Evolutionary conservation across 495 filamentous ascomycete genomes (phyloP), one percentile per base, ranked within the genome.

Genomic region (Terfezia claveryi): DNA sequence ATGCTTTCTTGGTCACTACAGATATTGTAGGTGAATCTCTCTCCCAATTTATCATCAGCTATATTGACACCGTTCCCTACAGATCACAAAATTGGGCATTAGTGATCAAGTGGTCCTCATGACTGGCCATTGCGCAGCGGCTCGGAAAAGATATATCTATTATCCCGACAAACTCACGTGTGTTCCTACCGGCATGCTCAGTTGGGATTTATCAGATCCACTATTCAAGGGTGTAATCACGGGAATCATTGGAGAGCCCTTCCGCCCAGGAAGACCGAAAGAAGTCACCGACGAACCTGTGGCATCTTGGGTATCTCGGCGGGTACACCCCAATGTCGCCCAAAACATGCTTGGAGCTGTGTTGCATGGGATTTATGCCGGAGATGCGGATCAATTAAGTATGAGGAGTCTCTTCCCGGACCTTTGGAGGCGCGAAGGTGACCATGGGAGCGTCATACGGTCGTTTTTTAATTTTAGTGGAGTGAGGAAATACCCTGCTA

Each of bases 291-390:
- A 95, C 62, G 79, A 87, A 60, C 86, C 84, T 10, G 67, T 94
- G 27, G 81, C 77, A 6, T 70, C 75, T 0, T 94, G 84, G 62
- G 69, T 87, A 20, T 65, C 69, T 2, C 71, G 80, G 16, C 65
- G 78, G 12, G 67, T 82, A 36, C 72, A 75, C 37, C 66, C 71
- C 10, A 61, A 62, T 10, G 41, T 85, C 7, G 81, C 81, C 36
- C 71, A 94, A 41, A 93, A 93, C 59, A 23, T 95, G 2, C 64
- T 80, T 2, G 93, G 85, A 4, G 83, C 80, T 32, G 67, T 86
- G n/a, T 65, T 82, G 23, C 91, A 95, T 69, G 92, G 92, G 10
- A 85, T 96, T 16, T 92, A 88, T 61, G 92, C 87, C n/a, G 92
- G 92, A 49, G 83, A 95, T 69, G 78, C 93, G 41, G 76, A 82